Evolutionary conservation across 2,329 filamentous ascomycete species (phyloP).

Genomic region (Cercospora berteroae): DNA sequence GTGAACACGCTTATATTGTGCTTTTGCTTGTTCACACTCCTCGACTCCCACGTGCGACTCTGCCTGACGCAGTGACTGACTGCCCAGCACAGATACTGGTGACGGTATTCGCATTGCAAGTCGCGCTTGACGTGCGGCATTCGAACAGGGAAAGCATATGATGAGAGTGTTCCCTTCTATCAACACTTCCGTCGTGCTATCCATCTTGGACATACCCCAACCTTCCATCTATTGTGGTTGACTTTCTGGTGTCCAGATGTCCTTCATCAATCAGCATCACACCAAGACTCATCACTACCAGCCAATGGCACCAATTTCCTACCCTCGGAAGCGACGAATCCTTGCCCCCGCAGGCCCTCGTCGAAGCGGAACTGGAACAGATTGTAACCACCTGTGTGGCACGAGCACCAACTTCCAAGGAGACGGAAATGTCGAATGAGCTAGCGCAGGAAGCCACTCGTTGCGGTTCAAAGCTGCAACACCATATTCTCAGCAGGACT

Average conservation of each 20-base stretch:
- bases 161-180: not conserved
- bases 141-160: not conserved
- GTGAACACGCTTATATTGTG: constrained; percentile 28
- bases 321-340: too few relatives aligned
- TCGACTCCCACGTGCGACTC: too few relatives aligned
- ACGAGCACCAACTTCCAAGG: too few relatives aligned
- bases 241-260: not conserved
- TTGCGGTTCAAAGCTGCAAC: not conserved
- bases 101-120: not conserved
- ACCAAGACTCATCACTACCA: not conserved
- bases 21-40: too few relatives aligned
- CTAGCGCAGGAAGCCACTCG: not conserved
- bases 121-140: not conserved
- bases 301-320: too few relatives aligned
- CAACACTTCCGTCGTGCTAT: not conserved
- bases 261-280: not conserved
- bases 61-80: not conserved
- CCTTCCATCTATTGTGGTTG: not conserved
- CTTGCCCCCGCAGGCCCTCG: too few relatives aligned
- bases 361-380: too few relatives aligned
- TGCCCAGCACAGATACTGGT: not conserved
- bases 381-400: too few relatives aligned
- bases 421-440: not conserved
- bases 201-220: not conserved
- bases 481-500: not conserved